A percentile compares a stretch with the other conserved stretches of the same genome.
These are phyloP conservation scores for Colletotrichum limetticola DNA, from an alignment of 2,329 filamentous ascomycete genomes.

Conservation along the genomic window DNA sequence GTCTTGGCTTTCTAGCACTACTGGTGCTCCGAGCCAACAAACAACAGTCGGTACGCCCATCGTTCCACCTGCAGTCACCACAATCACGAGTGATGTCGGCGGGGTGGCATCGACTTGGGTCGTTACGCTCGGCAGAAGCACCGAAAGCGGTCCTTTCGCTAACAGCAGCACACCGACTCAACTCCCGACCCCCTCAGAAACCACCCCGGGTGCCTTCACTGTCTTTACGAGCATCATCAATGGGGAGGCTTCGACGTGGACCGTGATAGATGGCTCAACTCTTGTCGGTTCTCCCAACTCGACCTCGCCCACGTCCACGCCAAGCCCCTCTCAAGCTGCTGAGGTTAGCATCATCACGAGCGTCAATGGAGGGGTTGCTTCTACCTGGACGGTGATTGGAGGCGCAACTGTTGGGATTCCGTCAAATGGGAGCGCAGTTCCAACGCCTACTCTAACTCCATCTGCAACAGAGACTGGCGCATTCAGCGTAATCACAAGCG, in stretches of 20 bases:
- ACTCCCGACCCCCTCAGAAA: neutral
- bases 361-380: neutral
- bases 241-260: neutral
- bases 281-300: neutral
- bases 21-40: neutral
- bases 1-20: neutral
- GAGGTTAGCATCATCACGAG: neutral
- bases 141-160: neutral
- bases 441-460: neutral
- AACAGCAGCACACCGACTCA: neutral
- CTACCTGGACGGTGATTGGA: neutral
- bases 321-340: neutral
- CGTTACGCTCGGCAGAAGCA: neutral
- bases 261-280: neutral
- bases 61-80: neutral
- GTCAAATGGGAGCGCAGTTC: neutral
- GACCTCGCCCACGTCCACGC: neutral
- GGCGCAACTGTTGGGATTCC: neutral
- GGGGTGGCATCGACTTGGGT: slow-evolving; percentile 6
- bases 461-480: neutral
- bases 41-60: neutral
- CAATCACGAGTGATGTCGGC: neutral
- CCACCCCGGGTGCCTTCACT: neutral
- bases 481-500: neutral
- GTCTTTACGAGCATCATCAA: neutral